Evolutionary conservation across 2,329 filamentous ascomycete species (phyloP).

Genomic region (Paracoccidioides brasiliensis): DNA sequence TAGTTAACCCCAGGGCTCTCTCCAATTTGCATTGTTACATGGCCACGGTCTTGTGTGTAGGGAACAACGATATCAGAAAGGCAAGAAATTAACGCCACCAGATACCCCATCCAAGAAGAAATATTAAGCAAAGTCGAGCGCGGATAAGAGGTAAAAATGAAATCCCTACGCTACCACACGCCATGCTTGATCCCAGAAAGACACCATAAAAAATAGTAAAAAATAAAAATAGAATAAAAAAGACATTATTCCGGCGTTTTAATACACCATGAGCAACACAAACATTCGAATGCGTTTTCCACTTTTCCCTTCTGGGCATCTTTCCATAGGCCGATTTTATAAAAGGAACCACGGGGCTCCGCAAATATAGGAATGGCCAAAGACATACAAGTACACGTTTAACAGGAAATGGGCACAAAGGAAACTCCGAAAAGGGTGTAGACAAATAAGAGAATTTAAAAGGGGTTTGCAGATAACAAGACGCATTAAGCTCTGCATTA

Average conservation of each 20-base stretch:
- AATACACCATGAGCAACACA: too few relatives aligned
- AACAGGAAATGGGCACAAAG: not conserved
- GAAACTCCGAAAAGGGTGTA: not conserved
- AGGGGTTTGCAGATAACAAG: not conserved
- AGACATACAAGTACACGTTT: too few relatives aligned
- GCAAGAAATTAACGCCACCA: not conserved
- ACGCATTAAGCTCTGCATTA: not conserved
- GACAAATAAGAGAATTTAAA: not conserved
- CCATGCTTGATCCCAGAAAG: not conserved
- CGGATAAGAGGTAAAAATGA: not conserved
- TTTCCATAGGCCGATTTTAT: too few relatives aligned
- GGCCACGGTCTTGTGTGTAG: conserved; percentile 18
- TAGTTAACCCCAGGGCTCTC: too few relatives aligned
- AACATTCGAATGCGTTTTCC: too few relatives aligned
- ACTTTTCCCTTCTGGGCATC: too few relatives aligned
- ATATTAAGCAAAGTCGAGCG: not conserved
- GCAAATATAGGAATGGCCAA: too few relatives aligned
- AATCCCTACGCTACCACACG: not conserved
- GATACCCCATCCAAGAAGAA: not conserved
- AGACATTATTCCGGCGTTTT: not conserved
- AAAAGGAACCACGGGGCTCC: too few relatives aligned
- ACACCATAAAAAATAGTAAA: not conserved
- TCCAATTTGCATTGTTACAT: too few relatives aligned
- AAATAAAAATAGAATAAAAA: not conserved
- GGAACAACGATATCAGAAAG: not conserved